Conservation (phyloP, 192 early-diverging fungal species). For the Rhizoclosmatium sp. region DNA sequence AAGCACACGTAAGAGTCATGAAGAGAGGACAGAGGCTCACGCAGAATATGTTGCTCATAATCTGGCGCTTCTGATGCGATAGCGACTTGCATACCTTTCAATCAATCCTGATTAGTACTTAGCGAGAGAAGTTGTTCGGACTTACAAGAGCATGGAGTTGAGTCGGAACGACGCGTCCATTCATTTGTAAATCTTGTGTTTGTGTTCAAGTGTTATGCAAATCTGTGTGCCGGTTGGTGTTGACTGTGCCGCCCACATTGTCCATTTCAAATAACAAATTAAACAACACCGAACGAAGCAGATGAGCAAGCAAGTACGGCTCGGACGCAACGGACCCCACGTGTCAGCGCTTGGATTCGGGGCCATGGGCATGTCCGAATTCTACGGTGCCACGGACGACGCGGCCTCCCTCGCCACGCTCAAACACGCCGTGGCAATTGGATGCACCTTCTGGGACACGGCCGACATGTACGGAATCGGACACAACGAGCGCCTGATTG, state of each 20-base stretch:
- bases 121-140: too few species aligned
- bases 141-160: too few species aligned
- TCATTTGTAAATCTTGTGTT: too few species aligned
- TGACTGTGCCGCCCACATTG: too few species aligned
- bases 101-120: neutral
- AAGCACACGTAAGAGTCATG: neutral
- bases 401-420: conserved; percentile 20
- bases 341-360: conserved; percentile 21
- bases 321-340: neutral
- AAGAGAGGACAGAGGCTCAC: conserved; percentile 10
- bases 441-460: conserved; percentile 62
- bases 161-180: too few species aligned
- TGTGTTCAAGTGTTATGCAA: too few species aligned
- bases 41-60: conserved; percentile 1
- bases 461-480: conserved; percentile 63
- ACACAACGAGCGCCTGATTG: conserved; percentile 63
- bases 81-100: neutral
- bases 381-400: conserved; percentile 32
- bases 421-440: conserved; percentile 40
- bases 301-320: neutral
- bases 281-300: neutral
- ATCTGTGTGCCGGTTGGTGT: too few species aligned
- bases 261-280: too few species aligned
- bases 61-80: neutral
- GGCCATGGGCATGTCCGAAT: conserved; percentile 9